Base-by-base conservation (phyloP, 768 basidiomycete genomes). In the Leccinum longicurvipes region DNA sequence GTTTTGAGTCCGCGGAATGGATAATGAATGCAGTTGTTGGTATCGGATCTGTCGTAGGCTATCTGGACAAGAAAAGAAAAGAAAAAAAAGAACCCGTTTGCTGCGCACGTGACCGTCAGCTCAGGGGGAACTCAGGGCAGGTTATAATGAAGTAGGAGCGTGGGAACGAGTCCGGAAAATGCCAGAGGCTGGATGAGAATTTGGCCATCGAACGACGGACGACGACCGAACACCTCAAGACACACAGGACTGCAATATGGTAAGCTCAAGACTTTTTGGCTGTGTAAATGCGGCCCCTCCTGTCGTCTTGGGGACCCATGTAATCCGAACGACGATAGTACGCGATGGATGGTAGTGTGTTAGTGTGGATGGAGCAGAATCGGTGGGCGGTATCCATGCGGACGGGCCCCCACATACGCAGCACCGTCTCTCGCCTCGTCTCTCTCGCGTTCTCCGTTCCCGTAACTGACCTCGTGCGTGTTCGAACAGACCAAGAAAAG, bases 401-500 rank as follows among this genome's bases (percentile, higher is more conserved):
- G 67, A 60, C 55, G 55, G 27, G 51, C 23, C 51, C 36, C 39
- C 41, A 12, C 48, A 19, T 47, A 51, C 44, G 27, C 44, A 50
- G 24, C 54, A 58, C 9, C n/a, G 9, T 36, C 36, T 5, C 36
- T 4, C 53, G 15, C 9, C 46, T 47, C 46, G 27, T 29, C 47
- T 54, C 11, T 15, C 36, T 14, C 27, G 12, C 21, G 17, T 29
- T 12, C 45, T 10, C 41, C 15, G 19, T 42, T 15, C 21, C 36
- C n/a, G 7, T 41, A 6, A 44, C 49, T 29, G 50, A 61, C 63
- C 50, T 46, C 45, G 3, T 7, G 6, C 3, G 6, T 42, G 23
- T 6, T 24, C 14, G 0, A 63, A 54, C 72, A 96, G 95, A 98
- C 94, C 66, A 96, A 95, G 83, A 97, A 98, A 82, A 88, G 95